phyloP scores from a whole-genome alignment of 2,329 filamentous ascomycete species.

The Chrysoporthe austroafricana region DNA sequence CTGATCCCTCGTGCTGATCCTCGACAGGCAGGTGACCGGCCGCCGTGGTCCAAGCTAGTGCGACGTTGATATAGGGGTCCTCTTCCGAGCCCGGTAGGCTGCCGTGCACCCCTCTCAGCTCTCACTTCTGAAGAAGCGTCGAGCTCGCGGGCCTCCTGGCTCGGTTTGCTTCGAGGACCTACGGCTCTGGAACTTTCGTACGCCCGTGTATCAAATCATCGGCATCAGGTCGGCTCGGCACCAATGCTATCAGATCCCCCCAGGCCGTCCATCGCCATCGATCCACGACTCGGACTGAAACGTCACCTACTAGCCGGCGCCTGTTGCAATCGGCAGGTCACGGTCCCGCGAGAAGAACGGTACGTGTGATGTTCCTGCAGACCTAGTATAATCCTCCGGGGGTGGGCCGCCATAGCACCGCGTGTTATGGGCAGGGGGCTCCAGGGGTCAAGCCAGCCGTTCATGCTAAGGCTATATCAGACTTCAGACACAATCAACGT shows the following conservation, averaged over 20 bases:
- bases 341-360: background rate
- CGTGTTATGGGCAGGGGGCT: slow-evolving; percentile 20
- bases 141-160: too few species aligned
- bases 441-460: background rate
- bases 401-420: background rate
- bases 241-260: background rate
- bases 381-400: too few species aligned
- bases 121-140: background rate
- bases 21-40: slow-evolving; percentile 15
- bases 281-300: slow-evolving; percentile 19
- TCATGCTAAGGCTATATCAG: background rate
- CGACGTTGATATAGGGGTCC: background rate
- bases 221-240: background rate
- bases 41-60: background rate
- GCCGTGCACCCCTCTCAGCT: too few species aligned
- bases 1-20: slow-evolving; percentile 19
- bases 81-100: background rate
- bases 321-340: slow-evolving; percentile 10
- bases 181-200: background rate
- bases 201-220: background rate
- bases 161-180: background rate
- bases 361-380: background rate
- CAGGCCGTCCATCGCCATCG: background rate
- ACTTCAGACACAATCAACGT: slow-evolving; percentile 14
- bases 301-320: background rate